A percentile compares a stretch with the other conserved stretches of the same genome.
phyloP scores from a whole-genome alignment of 225 moss, liverwort and hornwort species.

The Pseudisothecium myosuroides region DNA sequence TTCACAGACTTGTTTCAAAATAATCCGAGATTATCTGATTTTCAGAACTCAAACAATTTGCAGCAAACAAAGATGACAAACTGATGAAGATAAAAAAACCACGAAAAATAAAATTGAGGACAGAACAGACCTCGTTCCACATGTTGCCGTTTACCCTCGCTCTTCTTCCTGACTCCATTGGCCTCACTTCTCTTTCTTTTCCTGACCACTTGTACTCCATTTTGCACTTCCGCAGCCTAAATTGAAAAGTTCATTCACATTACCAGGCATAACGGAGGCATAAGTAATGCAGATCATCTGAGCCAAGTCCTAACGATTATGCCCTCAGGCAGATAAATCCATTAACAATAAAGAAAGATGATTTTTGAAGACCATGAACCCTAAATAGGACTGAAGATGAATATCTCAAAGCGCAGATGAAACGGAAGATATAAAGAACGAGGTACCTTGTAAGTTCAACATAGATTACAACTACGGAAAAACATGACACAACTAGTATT shows the following conservation, averaged over 20 bases:
- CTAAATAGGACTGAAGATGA: not conserved
- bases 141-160: conserved; percentile 42
- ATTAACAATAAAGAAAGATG: not conserved
- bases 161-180: conserved; percentile 25
- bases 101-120: not conserved
- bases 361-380: not conserved
- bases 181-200: conserved; percentile 70
- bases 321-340: not conserved
- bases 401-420: not conserved
- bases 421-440: not conserved
- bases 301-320: not conserved
- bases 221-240: conserved; percentile 51
- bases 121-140: conserved; percentile 31
- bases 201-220: conserved; percentile 51
- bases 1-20: not conserved
- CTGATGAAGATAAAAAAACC: not conserved
- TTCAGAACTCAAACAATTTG: not conserved
- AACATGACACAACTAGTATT: not conserved
- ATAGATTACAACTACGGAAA: not conserved
- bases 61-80: not conserved
- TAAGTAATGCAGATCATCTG: not conserved
- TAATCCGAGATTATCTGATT: not conserved
- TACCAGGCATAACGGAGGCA: not conserved
- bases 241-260: not conserved
- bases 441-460: not conserved